A percentile compares a stretch with the other conserved stretches of the same genome.
These are phyloP conservation scores for Parietichytrium sp. DNA, from an alignment of 108 stramenopile genomes.

Conservation along the genomic window DNA sequence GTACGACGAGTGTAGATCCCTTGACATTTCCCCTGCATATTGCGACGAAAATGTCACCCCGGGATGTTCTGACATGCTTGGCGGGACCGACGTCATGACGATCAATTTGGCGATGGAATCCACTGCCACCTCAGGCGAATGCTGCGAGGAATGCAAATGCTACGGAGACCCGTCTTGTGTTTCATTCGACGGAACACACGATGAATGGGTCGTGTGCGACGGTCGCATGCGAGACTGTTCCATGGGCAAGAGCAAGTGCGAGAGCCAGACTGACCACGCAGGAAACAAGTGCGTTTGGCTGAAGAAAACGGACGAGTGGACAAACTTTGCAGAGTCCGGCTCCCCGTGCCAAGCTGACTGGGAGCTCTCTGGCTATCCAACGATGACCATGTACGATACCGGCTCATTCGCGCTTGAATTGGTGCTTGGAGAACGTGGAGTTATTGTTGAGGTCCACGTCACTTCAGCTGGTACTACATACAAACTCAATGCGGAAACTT, in stretches of 20 bases:
- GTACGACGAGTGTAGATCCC: too few relatives aligned
- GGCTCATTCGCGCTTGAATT: background rate
- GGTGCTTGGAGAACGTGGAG: slow-evolving; percentile 16
- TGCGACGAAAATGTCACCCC: background rate
- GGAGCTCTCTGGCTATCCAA: slow-evolving; percentile 24
- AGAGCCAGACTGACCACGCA: background rate
- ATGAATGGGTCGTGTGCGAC: slow-evolving; percentile 21
- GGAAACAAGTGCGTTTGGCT: background rate
- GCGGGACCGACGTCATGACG: background rate
- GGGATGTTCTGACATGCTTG: too few relatives aligned
- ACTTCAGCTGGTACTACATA: background rate
- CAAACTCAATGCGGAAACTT: background rate
- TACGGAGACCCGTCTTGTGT: slow-evolving; percentile 28
- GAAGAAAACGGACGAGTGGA: background rate
- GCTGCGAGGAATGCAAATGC: slow-evolving; percentile 33
- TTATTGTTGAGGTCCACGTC: background rate
- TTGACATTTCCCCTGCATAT: too few relatives aligned
- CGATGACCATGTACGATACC: background rate
- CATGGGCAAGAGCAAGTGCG: background rate
- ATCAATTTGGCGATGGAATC: background rate
- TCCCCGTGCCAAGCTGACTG: slow-evolving; percentile 29
- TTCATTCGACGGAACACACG: slow-evolving; percentile 20
- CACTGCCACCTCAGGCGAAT: background rate
- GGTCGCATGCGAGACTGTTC: background rate
- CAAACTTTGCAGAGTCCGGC: background rate